Base-by-base conservation (phyloP, 345 rosid species). In the Eucalyptus pauciflora region DNA sequence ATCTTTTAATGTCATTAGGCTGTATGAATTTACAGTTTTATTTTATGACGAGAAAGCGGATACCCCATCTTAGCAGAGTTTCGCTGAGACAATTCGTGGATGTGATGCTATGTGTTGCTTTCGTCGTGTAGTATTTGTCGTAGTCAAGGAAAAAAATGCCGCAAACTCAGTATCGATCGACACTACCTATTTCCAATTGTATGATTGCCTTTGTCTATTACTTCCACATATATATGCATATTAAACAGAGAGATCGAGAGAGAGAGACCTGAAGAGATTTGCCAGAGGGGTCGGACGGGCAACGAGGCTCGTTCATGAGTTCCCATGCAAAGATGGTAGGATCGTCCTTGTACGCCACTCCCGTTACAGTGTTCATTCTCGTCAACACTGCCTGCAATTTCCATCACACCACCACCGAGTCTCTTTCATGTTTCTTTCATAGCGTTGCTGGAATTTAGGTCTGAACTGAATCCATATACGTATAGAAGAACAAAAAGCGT, bases 241-340 rank as follows among this genome's bases (percentile, higher is more conserved):
- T 41, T 18, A 76, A 76, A 76, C 83, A 76, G 83, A 37, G 48
- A 76, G 52, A 88, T 2, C 10, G 48, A 37, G 52, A 17, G 45
- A 95, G 18, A 41, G 50, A 13, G 45, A 94, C 99, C 97, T 95
- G 96, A 86, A 97, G 64, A 33, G 48, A 71, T 13, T 89, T 90
- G 60, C 96, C 98, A 86, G 95, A 91, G 51, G 93, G 50, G 88
- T 94, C 95, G 50, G 86, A 89, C 14, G 87, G 60, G 89, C 95
- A 94, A 46, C 96, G 96, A 79, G 98, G 95, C 89, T 96, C 98
- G 22, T 97, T 97, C 89, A 97, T 97, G 20, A 97, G 95, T 88
- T 97, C 99, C 99, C 99, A 97, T 86, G 99, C 95, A 88, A 97
- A 94, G 69, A 97, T 94, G 86, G 94, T 93, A 2, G 97, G 95